A percentile compares a stretch with the other conserved stretches of the same genome.
Evolutionary conservation across 2,329 filamentous ascomycete genomes (phyloP).

Genomic region (Fusarium concolor): DNA sequence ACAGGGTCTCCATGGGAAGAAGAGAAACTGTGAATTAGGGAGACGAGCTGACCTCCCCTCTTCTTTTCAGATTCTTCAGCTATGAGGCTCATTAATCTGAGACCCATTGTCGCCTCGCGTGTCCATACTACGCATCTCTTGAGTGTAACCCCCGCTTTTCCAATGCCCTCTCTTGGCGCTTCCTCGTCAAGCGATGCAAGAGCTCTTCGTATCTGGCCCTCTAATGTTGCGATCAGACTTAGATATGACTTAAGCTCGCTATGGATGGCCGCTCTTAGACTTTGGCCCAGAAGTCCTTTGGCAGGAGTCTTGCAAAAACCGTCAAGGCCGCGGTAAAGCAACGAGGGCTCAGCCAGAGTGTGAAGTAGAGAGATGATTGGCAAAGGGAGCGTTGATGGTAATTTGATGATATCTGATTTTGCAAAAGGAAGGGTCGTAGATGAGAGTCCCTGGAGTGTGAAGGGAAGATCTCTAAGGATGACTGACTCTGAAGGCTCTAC

Average conservation of each 20-base stretch:
- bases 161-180: constrained; percentile 75
- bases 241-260: constrained; percentile 90
- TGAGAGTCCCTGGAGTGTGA: constrained; percentile 91
- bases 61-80: constrained; percentile 87
- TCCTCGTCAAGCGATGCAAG: constrained; percentile 78
- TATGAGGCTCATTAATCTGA: constrained; percentile 93
- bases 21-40: constrained; percentile 92
- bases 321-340: constrained; percentile 86
- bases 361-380: constrained; percentile 90
- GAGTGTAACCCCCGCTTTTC: constrained; percentile 89
- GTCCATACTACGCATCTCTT: constrained; percentile 98
- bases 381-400: constrained; percentile 83
- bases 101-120: constrained; percentile 93
- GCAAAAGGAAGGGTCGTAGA: constrained; percentile 85
- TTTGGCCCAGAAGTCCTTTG: constrained; percentile 89
- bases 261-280: constrained; percentile 86
- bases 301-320: constrained; percentile 84
- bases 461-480: constrained; percentile 84
- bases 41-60: constrained; percentile 91
- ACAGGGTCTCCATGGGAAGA: constrained; percentile 95
- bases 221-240: constrained; percentile 88
- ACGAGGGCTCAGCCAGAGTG: constrained; percentile 88
- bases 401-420: constrained; percentile 74
- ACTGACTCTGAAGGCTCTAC: constrained; percentile 73
- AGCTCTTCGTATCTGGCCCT: constrained; percentile 89